A percentile compares a stretch with the other conserved stretches of the same genome.
Evolutionary conservation across 78 protist species (phyloP).

Genomic region (slime mould (Dictyostelium discoideum)): DNA sequence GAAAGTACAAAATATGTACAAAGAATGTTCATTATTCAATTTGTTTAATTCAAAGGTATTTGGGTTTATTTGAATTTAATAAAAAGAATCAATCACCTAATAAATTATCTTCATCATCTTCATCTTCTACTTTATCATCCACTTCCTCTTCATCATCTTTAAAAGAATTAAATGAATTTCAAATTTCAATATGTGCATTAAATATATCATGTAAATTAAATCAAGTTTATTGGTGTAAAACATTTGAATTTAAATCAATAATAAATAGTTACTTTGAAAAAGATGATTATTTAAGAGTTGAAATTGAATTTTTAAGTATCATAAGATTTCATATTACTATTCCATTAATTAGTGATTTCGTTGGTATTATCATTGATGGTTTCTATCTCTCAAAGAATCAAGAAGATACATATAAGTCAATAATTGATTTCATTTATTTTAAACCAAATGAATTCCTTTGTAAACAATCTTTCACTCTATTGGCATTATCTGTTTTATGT

Average conservation of each 20-base stretch:
- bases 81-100: background rate
- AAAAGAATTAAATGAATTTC: slow-evolving; percentile 5
- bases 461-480: slow-evolving; percentile 31
- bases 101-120: background rate
- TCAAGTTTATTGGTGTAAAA: background rate
- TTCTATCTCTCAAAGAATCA: background rate
- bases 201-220: slow-evolving; percentile 46
- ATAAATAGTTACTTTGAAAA: background rate
- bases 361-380: background rate
- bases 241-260: background rate
- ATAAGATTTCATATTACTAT: slow-evolving; percentile 20
- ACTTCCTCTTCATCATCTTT: background rate
- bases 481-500: slow-evolving; percentile 7
- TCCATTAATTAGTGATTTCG: slow-evolving; percentile 54
- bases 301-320: slow-evolving; percentile 43
- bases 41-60: slow-evolving; percentile 70
- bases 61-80: slow-evolving; percentile 55
- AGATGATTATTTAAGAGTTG: background rate
- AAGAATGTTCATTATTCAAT: slow-evolving; percentile 66
- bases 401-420: background rate
- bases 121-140: too few species aligned
- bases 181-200: slow-evolving; percentile 45
- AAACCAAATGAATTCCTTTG: slow-evolving; percentile 10
- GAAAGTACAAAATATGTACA: background rate
- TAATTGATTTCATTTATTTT: slow-evolving; percentile 23